Base-by-base conservation (phyloP, 148 eudicot genomes). In the Tetragonia tetragonoides region DNA sequence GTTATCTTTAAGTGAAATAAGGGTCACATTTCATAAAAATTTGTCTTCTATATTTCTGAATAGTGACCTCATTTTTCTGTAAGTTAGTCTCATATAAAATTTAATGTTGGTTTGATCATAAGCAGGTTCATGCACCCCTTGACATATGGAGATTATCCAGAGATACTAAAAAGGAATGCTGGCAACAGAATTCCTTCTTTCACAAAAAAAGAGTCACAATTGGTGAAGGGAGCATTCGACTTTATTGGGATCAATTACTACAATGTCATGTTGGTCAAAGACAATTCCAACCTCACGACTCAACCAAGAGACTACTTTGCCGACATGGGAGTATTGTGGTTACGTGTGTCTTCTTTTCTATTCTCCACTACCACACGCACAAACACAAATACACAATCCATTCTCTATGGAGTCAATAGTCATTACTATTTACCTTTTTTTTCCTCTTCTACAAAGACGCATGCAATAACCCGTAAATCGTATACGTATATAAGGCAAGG, bases 171-270 rank as follows among this genome's bases (percentile, higher is more conserved):
- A 83, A 85, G 62, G 53, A 78, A 56, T 24, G 87, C 39, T 0
- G 93, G 89, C 34, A 57, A 64, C 28, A 76, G 87, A 73, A 72
- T 92, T 76, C 97, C 97, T 3, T 34, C 47, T n/a, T 87, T 92
- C 42, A 83, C 84, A 3, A 42, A 86, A 68, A 44, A 76, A 23
- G 93, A 92, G 72, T 76, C 85, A 5, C 56, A 83, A 57, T 60
- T 74, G 53, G 75, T 91, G 39, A 89, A 86, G 84, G 90, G 90
- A 6, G 83, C 93, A 63, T 72, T 81, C 41, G 91, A 91, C 78
- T 89, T 89, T 59, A 15, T 89, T 42, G 96, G 87, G 49, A 9
- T 91, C 62, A 91, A 91, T 81, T 89, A 89, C 51, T 89, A 90
- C 59, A 0, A 24, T 9, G 65, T 72, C 1, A 0, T 76, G 9